Evolutionary conservation across 2,329 filamentous ascomycete genomes (phyloP), one percentile per base, ranked within the genome.

Genomic region (Colletotrichum zoysiae): DNA sequence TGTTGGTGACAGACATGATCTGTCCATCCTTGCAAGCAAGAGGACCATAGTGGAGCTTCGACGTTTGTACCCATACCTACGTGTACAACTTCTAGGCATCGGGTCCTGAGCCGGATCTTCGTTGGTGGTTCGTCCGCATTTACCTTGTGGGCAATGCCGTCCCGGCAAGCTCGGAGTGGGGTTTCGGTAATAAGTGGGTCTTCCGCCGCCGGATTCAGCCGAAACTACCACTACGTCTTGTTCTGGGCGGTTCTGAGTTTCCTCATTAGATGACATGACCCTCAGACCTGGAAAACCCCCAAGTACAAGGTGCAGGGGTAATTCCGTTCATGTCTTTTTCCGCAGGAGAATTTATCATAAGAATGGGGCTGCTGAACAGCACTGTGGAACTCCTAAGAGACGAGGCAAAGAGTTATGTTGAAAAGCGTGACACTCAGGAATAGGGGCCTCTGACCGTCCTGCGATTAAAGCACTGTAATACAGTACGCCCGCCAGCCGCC

Each of bases 1-100:
- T 61, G 65, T 56, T 46, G 23, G 33, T 70, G 55, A 72, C 66
- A 70, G 65, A 70, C 65, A 69, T 71, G 65, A 65, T 65, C 58
- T 70, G 70, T 57, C n/a, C 53, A 70, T 60, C 70, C 68, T 57
- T 71, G 68, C 42, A 56, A 30, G 33, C n/a, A 16, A 42, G 30
- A 62, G 65, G 35, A 53, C 26, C 66, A 51, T 33, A 53, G 70
- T 70, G 70, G 70, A 65, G 65, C 55, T 61, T 35, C 30, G 20
- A 42, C 9, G 12, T 38, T 26, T 60, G 70, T 70, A 70, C 65
- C 48, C 33, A 33, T 70, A 65, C 55, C 23, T 38, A 57, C 53
- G 11, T 40, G 38, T 40, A 40, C 40, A 67, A 44, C 30, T 26
- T 46, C 40, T 48, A 23, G 35, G 35, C n/a, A 23, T 35, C 50